Conservation (phyloP, 192 early-diverging fungal genomes). For the Coemansia sp. region DNA sequence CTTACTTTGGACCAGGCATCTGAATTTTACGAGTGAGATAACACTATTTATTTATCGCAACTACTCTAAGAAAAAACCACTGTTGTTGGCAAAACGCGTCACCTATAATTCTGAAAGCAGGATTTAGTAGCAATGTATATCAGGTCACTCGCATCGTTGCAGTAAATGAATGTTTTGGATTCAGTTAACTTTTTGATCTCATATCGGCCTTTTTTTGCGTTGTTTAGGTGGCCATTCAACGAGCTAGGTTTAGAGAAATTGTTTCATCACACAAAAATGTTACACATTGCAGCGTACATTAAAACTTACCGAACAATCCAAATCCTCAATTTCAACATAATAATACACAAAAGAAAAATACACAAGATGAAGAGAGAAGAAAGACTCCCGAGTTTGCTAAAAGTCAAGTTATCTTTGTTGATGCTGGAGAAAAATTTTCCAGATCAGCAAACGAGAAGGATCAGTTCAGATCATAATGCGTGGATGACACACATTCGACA, state of each 20-base stretch:
- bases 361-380: constrained; percentile 6
- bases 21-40: background rate
- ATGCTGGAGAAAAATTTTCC: constrained; percentile 9
- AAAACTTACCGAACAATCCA: background rate
- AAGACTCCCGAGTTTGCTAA: background rate
- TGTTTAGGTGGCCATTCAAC: constrained; percentile 57
- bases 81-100: background rate
- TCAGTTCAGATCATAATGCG: background rate
- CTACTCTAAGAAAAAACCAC: background rate
- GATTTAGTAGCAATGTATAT: background rate
- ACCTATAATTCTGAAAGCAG: constrained; percentile 1
- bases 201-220: constrained; percentile 35
- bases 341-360: constrained; percentile 19
- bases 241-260: constrained; percentile 79
- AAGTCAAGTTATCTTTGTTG: background rate
- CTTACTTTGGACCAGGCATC: too few species aligned
- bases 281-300: background rate
- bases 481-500: background rate
- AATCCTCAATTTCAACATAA: background rate
- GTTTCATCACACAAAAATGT: constrained; percentile 50
- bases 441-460: background rate
- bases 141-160: background rate
- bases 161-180: background rate
- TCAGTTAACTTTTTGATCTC: constrained; percentile 29
- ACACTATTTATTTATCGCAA: background rate